Conservation (phyloP, 805 yeast genomes). For the Hanseniaspora taiwanica region DNA sequence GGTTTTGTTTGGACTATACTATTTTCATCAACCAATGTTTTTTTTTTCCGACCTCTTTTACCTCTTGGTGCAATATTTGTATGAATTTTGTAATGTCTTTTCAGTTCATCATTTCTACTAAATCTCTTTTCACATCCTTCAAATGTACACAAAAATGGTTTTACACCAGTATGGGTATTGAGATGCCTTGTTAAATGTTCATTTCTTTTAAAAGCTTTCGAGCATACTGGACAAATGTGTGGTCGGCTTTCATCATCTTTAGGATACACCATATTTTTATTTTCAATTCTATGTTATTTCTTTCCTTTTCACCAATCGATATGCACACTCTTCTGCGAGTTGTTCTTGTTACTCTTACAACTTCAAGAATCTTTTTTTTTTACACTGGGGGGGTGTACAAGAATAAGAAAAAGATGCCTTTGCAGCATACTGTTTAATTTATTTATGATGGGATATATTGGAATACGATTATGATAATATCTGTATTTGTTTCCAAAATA, state of each 20-base stretch:
- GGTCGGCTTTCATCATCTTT: constrained; percentile 28
- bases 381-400: too few relatives aligned
- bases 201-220: constrained; percentile 59
- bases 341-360: neutral
- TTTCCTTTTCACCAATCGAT: too few relatives aligned
- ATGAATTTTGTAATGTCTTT: constrained; percentile 62
- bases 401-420: too few relatives aligned
- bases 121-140: constrained; percentile 60
- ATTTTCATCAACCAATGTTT: constrained; percentile 4
- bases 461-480: too few relatives aligned
- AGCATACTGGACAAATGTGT: constrained; percentile 62
- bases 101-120: constrained; percentile 59
- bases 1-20: neutral
- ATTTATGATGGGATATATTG: too few relatives aligned
- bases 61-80: constrained; percentile 59
- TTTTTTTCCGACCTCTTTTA: constrained; percentile 34
- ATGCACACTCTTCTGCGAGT: neutral
- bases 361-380: too few relatives aligned
- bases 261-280: neutral
- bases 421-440: too few relatives aligned
- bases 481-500: too few relatives aligned
- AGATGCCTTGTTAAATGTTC: constrained; percentile 74
- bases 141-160: constrained; percentile 63
- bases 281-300: neutral
- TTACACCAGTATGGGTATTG: constrained; percentile 72